Conservation (phyloP, 768 basidiomycete species). For the Clitopilus hobsonii region DNA sequence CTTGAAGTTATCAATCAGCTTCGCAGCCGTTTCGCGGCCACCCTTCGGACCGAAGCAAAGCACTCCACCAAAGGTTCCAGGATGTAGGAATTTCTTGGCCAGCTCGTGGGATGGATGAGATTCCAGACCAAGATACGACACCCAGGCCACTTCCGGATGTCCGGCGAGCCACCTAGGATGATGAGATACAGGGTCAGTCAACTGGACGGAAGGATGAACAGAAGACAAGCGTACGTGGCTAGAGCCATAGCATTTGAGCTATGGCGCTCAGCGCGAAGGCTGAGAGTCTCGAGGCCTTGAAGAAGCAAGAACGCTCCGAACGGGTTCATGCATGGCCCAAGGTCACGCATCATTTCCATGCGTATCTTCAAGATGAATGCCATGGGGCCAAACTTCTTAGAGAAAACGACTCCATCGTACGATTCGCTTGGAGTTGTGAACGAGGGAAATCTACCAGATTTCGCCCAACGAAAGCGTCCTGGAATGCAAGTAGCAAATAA, state of each 20-base stretch:
- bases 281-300: slow-evolving; percentile 60
- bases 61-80: slow-evolving; percentile 47
- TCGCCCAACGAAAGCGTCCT: slow-evolving; percentile 48
- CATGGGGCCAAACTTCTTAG: slow-evolving; percentile 8
- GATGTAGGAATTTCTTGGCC: slow-evolving; percentile 39
- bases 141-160: slow-evolving; percentile 58
- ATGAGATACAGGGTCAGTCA: not conserved
- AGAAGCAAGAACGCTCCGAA: slow-evolving; percentile 56
- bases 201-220: not conserved
- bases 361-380: slow-evolving; percentile 22
- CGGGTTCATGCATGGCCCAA: slow-evolving; percentile 50
- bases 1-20: slow-evolving; percentile 32
- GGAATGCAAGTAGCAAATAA: too few species aligned
- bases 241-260: slow-evolving; percentile 45
- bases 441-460: slow-evolving; percentile 41
- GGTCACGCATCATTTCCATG: slow-evolving; percentile 51
- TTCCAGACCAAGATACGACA: slow-evolving; percentile 55
- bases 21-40: slow-evolving; percentile 25
- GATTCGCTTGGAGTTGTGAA: slow-evolving; percentile 8
- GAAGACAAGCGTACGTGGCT: slow-evolving; percentile 23
- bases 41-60: slow-evolving; percentile 56
- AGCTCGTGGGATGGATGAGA: slow-evolving; percentile 45
- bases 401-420: slow-evolving; percentile 6
- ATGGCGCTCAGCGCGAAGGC: slow-evolving; percentile 54
- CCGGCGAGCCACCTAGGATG: slow-evolving; percentile 30